Evolutionary conservation across 2,329 filamentous ascomycete species (phyloP), one percentile per base, ranked within the genome.

Genomic region (Fusarium ramigenum): DNA sequence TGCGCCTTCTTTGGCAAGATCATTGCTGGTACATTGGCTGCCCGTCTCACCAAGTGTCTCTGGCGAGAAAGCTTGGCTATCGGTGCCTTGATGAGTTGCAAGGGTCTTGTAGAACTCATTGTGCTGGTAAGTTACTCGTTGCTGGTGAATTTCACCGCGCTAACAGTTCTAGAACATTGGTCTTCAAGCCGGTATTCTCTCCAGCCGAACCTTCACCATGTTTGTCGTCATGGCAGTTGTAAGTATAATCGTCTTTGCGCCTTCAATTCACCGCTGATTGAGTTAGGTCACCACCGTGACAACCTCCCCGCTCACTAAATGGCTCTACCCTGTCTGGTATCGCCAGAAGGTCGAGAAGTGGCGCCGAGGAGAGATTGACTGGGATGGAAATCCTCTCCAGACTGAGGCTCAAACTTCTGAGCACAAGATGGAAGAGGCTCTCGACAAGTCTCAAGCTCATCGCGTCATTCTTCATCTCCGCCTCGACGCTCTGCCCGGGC

Each of bases 31-130:
- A 91, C 94, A 0, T 66, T 97, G 3, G 94, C 95, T 12, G 95
- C 96, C 2, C 89, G 90, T 40, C 79, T 90, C 12, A 67, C 62
- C 7, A 93, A 90, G 76, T 94, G 93, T 32, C 85, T 98, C 57
- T 98, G 96, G 96, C 89, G 95, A 66, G 96, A 98, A 81, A 95
- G 93, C 64, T 89, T 97, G 37, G 90, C 94, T 3, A 96, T 98
- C 74, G 96, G 96, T 19, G 90, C 92, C 21, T 83, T 98, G 77
- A 98, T 98, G 96, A 97, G 94, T 83, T 98, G 96, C 82, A 98
- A 98, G 82, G 96, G 96, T 77, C 86, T 98, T 15, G 95, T 98
- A 1, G 95, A 98, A 81, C 85, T 98, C 59, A 98, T 98, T 80
- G 95, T 98, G n/a, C 82, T 97, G 81, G 93, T 95, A 86, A 83